Evolutionary conservation across 441 rosid genomes (phyloP).

Genomic region (Rhodomyrtus psidioides): DNA sequence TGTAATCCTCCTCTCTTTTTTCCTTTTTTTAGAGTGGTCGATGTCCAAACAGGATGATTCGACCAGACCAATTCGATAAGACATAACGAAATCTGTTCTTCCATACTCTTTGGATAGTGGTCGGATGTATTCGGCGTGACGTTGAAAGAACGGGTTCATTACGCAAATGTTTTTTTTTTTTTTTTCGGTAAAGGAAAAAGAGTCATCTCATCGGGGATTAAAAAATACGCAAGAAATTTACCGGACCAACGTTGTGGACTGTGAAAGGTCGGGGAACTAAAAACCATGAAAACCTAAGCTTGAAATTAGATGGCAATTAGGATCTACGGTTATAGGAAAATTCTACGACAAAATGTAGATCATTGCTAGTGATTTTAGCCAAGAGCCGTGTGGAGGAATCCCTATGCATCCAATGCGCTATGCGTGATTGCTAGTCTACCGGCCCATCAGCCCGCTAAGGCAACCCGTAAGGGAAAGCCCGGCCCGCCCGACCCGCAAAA

Average conservation of each 20-base stretch:
- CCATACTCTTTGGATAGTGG: background rate
- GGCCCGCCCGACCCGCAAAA: background rate
- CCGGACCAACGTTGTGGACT: background rate
- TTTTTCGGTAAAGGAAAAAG: background rate
- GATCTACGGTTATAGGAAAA: background rate
- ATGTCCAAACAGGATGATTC: background rate
- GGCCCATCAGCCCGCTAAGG: background rate
- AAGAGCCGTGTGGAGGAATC: background rate
- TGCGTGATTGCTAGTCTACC: background rate
- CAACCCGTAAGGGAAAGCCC: background rate
- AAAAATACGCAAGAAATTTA: background rate
- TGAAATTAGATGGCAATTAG: background rate
- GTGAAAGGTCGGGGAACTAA: too few relatives aligned
- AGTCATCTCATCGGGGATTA: background rate
- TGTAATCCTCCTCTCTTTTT: background rate
- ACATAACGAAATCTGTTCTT: background rate
- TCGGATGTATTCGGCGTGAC: background rate
- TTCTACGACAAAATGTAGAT: background rate
- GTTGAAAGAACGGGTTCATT: background rate
- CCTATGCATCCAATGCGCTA: background rate
- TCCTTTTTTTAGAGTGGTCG: background rate
- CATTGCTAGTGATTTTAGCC: background rate
- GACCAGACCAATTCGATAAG: fast-evolving
- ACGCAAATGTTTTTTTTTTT: background rate
- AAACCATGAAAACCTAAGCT: too few relatives aligned